Percentiles rank a stretch among this genome's conserved stretches.
Conservation (phyloP, 192 early-diverging fungal species). For the Coemansia sp. region DNA sequence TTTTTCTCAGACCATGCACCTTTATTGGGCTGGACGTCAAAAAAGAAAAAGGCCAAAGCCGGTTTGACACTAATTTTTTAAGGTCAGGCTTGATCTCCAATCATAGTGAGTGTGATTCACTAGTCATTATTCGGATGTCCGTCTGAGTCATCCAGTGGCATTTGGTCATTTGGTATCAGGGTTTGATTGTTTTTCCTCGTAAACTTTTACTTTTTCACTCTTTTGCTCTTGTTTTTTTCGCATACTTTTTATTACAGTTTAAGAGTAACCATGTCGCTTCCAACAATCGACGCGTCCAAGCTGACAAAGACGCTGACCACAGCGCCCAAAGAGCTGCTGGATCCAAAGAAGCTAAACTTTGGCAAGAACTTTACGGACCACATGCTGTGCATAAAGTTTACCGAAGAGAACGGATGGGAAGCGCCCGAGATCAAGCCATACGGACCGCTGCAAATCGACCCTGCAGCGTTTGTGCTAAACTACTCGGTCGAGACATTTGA, state of each 20-base stretch:
- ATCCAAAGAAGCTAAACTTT: constrained; percentile 65
- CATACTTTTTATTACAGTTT: too few species aligned
- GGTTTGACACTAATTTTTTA: too few species aligned
- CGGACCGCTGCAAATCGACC: constrained; percentile 76
- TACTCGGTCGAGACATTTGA: constrained; percentile 95
- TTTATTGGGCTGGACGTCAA: background rate
- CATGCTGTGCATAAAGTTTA: constrained; percentile 89
- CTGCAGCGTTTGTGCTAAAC: constrained; percentile 88
- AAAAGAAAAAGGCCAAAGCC: too few species aligned
- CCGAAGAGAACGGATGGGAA: constrained; percentile 68
- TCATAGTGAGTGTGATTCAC: too few species aligned
- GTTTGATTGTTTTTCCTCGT: background rate
- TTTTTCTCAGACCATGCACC: background rate
- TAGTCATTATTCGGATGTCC: too few species aligned
- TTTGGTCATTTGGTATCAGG: background rate
- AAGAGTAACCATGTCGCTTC: constrained; percentile 17
- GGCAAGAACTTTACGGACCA: constrained; percentile 93
- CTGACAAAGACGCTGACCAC: constrained; percentile 42
- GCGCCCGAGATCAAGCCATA: constrained; percentile 87
- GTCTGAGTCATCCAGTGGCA: constrained; percentile 5
- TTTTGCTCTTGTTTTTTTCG: background rate
- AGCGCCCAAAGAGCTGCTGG: constrained; percentile 30
- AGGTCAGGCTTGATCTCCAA: too few species aligned
- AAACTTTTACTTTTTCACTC: background rate
- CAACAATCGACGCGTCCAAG: constrained; percentile 47